phyloP scores from a whole-genome alignment of 108 stramenopile genomes.

The Cyclostephanos tholiformis region DNA sequence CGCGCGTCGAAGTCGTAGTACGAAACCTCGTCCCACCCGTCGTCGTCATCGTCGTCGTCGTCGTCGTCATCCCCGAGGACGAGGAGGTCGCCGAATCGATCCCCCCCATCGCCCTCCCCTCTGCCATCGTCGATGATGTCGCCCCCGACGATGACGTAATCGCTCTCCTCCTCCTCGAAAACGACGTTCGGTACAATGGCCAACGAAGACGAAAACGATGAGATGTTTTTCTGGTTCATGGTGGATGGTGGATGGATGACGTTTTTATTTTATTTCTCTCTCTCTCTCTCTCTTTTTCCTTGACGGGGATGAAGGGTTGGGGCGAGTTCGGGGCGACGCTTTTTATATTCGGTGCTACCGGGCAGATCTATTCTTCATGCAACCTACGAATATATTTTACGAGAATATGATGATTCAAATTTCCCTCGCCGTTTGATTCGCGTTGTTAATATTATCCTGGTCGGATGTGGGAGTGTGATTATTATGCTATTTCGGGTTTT shows the following conservation, averaged over 20 bases:
- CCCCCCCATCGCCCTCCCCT: background rate
- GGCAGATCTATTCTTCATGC: background rate
- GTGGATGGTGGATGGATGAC: background rate
- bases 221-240: background rate
- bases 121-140: slow-evolving; percentile 32
- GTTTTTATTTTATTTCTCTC: no score
- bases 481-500: background rate
- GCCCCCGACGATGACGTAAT: slow-evolving; percentile 46
- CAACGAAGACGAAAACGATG: background rate
- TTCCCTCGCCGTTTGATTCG: no score
- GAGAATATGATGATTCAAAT: no score
- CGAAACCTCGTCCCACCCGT: slow-evolving; percentile 15
- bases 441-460: no score
- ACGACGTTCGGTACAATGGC: slow-evolving; percentile 20
- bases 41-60: slow-evolving; percentile 27
- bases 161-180: slow-evolving; percentile 42
- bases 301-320: background rate
- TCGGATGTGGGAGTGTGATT: background rate
- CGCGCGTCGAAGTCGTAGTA: slow-evolving; percentile 20
- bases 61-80: slow-evolving; percentile 13
- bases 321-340: background rate
- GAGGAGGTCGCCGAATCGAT: background rate
- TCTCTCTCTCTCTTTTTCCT: background rate
- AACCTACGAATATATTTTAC: background rate
- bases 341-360: background rate